A percentile compares a stretch with the other conserved stretches of the same genome.
Conservation (phyloP, 306 rosid genomes). For the Aeschynomene evenia region DNA sequence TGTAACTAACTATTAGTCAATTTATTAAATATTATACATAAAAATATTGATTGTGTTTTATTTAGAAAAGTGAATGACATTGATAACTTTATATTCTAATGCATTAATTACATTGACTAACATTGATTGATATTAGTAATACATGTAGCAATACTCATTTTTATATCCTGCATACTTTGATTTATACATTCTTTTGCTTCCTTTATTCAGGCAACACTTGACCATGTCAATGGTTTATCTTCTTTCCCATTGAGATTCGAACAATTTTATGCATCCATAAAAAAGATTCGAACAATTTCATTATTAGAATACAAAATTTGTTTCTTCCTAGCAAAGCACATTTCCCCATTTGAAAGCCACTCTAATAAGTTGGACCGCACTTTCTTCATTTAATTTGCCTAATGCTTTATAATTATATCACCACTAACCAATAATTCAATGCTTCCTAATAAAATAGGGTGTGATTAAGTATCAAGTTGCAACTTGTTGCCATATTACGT, state of each 20-base stretch:
- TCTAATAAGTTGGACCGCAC: background rate
- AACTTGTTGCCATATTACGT: background rate
- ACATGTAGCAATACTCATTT: too few species aligned
- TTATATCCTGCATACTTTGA: too few species aligned
- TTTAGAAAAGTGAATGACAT: too few species aligned
- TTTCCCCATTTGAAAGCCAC: background rate
- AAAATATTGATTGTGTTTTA: too few species aligned
- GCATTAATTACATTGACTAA: too few species aligned
- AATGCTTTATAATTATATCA: background rate
- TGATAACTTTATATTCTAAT: too few species aligned
- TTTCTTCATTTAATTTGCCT: background rate
- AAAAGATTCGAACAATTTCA: background rate
- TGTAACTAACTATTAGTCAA: too few species aligned
- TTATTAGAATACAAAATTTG: background rate
- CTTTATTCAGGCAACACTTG: background rate
- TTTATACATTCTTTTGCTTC: too few species aligned
- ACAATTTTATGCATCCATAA: background rate
- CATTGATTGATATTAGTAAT: too few species aligned
- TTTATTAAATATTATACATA: too few species aligned
- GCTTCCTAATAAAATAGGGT: background rate
- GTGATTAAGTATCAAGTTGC: constrained; percentile 10
- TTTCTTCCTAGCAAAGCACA: background rate
- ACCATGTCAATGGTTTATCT: background rate
- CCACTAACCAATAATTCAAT: background rate
- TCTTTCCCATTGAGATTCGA: background rate